Evolutionary conservation across 208 protist species (phyloP), one percentile per base, ranked within the genome.

Genomic region (Acanthamoeba sp.): DNA sequence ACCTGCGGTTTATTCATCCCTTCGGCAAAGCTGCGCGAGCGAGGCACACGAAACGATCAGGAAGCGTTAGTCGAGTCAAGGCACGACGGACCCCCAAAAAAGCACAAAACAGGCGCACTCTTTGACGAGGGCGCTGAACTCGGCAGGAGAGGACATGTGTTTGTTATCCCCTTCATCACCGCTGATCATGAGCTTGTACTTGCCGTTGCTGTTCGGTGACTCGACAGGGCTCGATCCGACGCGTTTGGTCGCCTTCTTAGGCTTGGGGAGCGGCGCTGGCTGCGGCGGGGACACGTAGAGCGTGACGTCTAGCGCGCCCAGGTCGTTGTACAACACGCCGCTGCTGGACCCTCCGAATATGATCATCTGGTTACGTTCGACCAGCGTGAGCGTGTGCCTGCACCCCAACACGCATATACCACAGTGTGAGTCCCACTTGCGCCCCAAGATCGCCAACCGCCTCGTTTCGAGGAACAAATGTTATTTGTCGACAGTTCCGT

Each of bases 291-390:
- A 85, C 76, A 48, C 27, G 76, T 85, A 59, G 42, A 76, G 66
- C 20, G 85, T 55, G 7, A 91, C 85, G 16, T 91, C 85, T 2
- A 91, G 2, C 32, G 57, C 85, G 27, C 36, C 55, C 29, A 91
- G 24, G 32, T 91, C 85, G n/a, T 91, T 91, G 85, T 55, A 91
- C 9, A 91, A 24, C 29, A 69, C 57, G 52, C 85, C 85, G 40
- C 36, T 55, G 85, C 85, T 71, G 14, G 85, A 91, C 2, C 85
- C 85, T 3, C 85, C 85, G 29, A 71, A 91, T 2, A 91, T 71
- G 57, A 55, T 12, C 22, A 91, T 14, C 32, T 73, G 85, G 29
- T 38, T 55, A 5, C 16, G 22, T n/a, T 50, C 85, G 2, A 69
- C 85, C 57, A 91, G 16, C 7, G 85, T 91, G 12, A 32, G 50